Evolutionary conservation across 352 stramenopile species (phyloP).

Genomic region (Phytophthora foliorum): DNA sequence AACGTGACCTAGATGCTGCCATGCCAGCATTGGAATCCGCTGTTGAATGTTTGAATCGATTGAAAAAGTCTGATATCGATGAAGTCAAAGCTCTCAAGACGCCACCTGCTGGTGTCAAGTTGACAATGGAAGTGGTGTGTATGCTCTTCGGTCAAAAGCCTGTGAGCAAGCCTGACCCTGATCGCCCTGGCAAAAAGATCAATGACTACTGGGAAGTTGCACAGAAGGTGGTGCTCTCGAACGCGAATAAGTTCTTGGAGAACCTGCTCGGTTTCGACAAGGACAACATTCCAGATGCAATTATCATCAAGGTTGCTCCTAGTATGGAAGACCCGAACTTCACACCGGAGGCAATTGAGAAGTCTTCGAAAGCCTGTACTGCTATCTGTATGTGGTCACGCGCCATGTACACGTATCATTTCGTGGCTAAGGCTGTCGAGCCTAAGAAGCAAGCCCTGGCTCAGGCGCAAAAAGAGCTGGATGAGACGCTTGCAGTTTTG

Average conservation of each 20-base stretch:
- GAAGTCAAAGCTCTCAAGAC: slow-evolving; percentile 94
- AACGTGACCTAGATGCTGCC: slow-evolving; percentile 89
- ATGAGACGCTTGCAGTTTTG: slow-evolving; percentile 88
- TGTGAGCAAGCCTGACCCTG: slow-evolving; percentile 87
- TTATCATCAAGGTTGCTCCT: slow-evolving; percentile 82
- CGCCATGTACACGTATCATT: slow-evolving; percentile 95
- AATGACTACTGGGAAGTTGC: slow-evolving; percentile 93
- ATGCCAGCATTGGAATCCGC: slow-evolving; percentile 89
- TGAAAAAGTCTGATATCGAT: slow-evolving; percentile 94
- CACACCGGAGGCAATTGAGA: slow-evolving; percentile 92
- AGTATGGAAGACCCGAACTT: slow-evolving; percentile 94
- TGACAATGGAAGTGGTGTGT: slow-evolving; percentile 94
- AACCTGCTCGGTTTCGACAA: slow-evolving; percentile 93
- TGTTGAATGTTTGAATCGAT: slow-evolving; percentile 89
- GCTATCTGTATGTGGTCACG: slow-evolving; percentile 95
- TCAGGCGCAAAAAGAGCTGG: slow-evolving; percentile 85
- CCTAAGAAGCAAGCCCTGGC: slow-evolving; percentile 92
- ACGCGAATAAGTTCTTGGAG: slow-evolving; percentile 94
- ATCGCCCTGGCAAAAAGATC: slow-evolving; percentile 92
- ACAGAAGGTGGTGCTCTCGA: slow-evolving; percentile 92
- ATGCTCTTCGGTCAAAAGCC: slow-evolving; percentile 94
- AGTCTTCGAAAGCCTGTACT: slow-evolving; percentile 92
- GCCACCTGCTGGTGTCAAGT: slow-evolving; percentile 89
- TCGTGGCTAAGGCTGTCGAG: slow-evolving; percentile 92
- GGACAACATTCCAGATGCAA: slow-evolving; percentile 93